phyloP scores from a whole-genome alignment of 805 yeast genomes.

The Yarrowia keelungensis region DNA sequence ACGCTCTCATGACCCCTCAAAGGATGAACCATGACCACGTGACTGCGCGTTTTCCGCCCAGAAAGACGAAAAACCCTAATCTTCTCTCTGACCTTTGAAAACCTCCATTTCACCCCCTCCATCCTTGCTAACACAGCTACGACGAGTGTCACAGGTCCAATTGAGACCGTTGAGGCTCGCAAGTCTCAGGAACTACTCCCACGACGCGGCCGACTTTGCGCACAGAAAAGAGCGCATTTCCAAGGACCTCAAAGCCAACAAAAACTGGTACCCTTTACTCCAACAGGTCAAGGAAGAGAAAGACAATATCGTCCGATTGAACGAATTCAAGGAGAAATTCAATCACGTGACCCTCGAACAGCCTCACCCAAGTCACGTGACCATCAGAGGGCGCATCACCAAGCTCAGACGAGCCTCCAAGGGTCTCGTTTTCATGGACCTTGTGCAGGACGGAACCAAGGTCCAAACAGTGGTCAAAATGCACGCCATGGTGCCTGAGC shows the following conservation, averaged over 20 bases:
- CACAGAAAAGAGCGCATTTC: slow-evolving; percentile 35
- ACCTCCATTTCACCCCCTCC: neutral
- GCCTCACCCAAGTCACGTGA: slow-evolving; percentile 36
- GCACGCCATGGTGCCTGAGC: slow-evolving; percentile 52
- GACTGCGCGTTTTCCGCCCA: neutral
- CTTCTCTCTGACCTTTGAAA: slow-evolving; percentile 21
- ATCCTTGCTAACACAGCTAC: slow-evolving; percentile 13
- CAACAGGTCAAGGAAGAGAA: slow-evolving; percentile 13
- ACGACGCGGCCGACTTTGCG: slow-evolving; percentile 41
- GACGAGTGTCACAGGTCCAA: slow-evolving; percentile 3
- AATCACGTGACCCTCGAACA: slow-evolving; percentile 1
- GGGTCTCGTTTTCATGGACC: slow-evolving; percentile 71
- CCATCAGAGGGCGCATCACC: slow-evolving; percentile 63
- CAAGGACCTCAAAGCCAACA: neutral
- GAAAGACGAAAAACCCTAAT: slow-evolving; percentile 23
- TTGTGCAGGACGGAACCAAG: slow-evolving; percentile 63
- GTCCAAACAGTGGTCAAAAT: slow-evolving; percentile 70
- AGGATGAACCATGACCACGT: slow-evolving; percentile 27
- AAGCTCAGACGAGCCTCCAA: slow-evolving; percentile 71
- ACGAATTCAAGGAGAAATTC: slow-evolving; percentile 37
- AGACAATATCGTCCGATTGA: slow-evolving; percentile 29
- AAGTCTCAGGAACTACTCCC: neutral
- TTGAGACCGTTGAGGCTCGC: neutral
- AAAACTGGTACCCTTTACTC: slow-evolving; percentile 40
- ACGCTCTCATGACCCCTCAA: neutral